phyloP scores from a whole-genome alignment of 2,329 filamentous ascomycete species.

The Phaeosphaeriaceae sp. region DNA sequence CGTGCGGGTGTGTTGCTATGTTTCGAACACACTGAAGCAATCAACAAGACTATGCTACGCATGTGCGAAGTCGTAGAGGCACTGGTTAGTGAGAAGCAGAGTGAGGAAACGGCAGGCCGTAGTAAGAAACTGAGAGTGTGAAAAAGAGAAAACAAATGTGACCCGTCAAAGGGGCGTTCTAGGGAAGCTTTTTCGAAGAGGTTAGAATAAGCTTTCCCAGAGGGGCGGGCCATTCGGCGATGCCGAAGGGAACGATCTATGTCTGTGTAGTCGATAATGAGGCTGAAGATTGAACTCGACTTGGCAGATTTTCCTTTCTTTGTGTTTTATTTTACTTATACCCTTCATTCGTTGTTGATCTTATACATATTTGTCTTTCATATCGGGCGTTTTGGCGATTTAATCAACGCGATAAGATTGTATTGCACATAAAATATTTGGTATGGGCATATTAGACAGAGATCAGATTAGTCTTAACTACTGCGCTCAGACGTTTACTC shows the following conservation, averaged over 20 bases:
- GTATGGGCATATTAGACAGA: too few relatives aligned
- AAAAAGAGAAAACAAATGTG: not conserved
- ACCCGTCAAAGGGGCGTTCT: slow-evolving; percentile 6
- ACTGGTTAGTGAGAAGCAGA: slow-evolving; percentile 3
- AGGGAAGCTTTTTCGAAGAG: slow-evolving; percentile 2
- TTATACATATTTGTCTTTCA: too few relatives aligned
- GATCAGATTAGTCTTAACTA: too few relatives aligned
- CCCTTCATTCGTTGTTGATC: too few relatives aligned
- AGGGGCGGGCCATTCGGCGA: slow-evolving; percentile 20
- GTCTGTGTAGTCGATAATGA: not conserved
- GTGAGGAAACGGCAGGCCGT: slow-evolving; percentile 1
- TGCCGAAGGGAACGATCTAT: slow-evolving; percentile 2
- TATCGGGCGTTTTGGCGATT: too few relatives aligned
- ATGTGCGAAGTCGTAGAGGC: slow-evolving; percentile 35
- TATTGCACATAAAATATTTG: too few relatives aligned
- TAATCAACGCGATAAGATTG: too few relatives aligned
- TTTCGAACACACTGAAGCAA: slow-evolving; percentile 44
- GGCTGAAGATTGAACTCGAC: too few relatives aligned
- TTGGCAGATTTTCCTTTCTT: too few relatives aligned
- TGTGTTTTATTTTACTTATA: too few relatives aligned
- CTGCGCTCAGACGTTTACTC: too few relatives aligned
- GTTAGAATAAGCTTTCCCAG: slow-evolving; percentile 20
- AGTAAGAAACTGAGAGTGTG: slow-evolving; percentile 22
- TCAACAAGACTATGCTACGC: slow-evolving; percentile 34
- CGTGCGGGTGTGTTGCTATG: slow-evolving; percentile 42